These are phyloP conservation scores for Sporothrix globosa DNA, from an alignment of 2,329 filamentous ascomycete species.

Conservation along the genomic window DNA sequence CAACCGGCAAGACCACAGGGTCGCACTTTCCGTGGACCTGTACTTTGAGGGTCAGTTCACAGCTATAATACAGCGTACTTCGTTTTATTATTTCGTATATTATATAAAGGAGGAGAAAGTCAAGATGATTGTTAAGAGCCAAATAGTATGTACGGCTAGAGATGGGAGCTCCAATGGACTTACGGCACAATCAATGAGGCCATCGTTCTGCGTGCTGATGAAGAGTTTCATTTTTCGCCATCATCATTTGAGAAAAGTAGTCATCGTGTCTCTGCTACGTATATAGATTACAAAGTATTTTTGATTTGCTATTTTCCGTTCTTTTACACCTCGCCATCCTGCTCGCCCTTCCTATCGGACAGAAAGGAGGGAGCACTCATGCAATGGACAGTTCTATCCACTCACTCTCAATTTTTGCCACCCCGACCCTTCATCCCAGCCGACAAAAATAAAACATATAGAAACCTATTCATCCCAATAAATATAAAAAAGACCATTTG, in stretches of 20 bases:
- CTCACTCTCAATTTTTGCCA: not conserved
- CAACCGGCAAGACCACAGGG: not conserved
- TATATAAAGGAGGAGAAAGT: too few relatives aligned
- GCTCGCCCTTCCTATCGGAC: not conserved
- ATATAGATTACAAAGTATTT: not conserved
- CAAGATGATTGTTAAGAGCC: too few relatives aligned
- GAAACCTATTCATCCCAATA: not conserved
- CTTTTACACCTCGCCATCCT: not conserved
- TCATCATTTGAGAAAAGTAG: too few relatives aligned
- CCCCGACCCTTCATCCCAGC: not conserved
- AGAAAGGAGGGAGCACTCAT: not conserved
- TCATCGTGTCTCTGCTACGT: not conserved
- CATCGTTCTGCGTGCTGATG: too few relatives aligned
- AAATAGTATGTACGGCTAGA: too few relatives aligned
- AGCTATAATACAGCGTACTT: too few relatives aligned
- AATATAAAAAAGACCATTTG: not conserved
- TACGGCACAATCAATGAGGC: too few relatives aligned
- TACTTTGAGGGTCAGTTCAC: not conserved
- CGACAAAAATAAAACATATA: slow-evolving; percentile 2
- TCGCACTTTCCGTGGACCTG: not conserved
- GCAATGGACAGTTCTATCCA: slow-evolving; percentile 1
- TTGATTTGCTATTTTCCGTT: slow-evolving; percentile 7
- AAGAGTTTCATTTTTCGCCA: too few relatives aligned
- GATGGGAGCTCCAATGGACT: too few relatives aligned
- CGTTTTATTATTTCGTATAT: too few relatives aligned